phyloP scores from a whole-genome alignment of 1,139 yeast species.

The Meyerozyma guilliermondii region DNA sequence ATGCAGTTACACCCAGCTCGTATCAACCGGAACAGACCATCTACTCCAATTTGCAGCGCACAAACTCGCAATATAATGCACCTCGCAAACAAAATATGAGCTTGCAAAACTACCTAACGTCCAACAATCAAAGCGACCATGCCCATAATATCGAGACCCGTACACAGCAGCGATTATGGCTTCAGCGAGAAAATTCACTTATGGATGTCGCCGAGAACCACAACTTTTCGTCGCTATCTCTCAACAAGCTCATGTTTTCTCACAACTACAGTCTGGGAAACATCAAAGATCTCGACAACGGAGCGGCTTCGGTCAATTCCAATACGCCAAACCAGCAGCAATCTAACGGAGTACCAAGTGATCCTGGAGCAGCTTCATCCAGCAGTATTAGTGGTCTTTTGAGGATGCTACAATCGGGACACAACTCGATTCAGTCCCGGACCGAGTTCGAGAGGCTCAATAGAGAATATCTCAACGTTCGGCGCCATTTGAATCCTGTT shows the following conservation, averaged over 20 bases:
- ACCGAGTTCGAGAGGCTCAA: constrained; percentile 74
- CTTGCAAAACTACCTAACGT: constrained; percentile 1
- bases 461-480: constrained; percentile 65
- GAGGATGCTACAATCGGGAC: constrained; percentile 29
- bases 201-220: constrained; percentile 43
- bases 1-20: constrained; percentile 30
- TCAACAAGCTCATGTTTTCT: constrained; percentile 44
- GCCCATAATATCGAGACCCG: constrained; percentile 45
- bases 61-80: constrained; percentile 17
- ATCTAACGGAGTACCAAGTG: background rate
- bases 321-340: background rate
- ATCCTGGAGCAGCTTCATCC: constrained; percentile 9
- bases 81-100: background rate
- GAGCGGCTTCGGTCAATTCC: constrained; percentile 2
- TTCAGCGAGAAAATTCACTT: constrained; percentile 71
- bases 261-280: constrained; percentile 20
- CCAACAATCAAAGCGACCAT: constrained; percentile 5
- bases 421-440: constrained; percentile 55
- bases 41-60: constrained; percentile 39
- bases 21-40: constrained; percentile 44
- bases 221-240: constrained; percentile 40
- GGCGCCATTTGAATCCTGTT: constrained; percentile 67
- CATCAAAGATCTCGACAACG: constrained; percentile 1
- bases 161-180: constrained; percentile 79
- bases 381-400: constrained; percentile 29